Conservation (phyloP, 2,329 filamentous ascomycete species). For the Pyricularia pennisetigena region DNA sequence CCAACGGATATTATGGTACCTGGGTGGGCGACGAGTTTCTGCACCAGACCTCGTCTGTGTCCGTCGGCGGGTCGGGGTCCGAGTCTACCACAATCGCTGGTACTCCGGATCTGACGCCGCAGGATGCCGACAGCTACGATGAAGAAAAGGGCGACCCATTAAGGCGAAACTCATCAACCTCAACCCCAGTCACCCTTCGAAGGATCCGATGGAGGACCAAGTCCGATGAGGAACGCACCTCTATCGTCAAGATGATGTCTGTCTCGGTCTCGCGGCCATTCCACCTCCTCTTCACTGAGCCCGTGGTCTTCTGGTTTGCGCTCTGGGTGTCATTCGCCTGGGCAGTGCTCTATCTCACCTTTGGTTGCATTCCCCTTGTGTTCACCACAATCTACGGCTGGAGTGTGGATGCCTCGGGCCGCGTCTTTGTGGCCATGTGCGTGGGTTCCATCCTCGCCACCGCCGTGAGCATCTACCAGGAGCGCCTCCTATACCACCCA, state of each 20-base stretch:
- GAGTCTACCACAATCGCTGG: neutral
- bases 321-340: slow-evolving; percentile 86
- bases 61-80: neutral
- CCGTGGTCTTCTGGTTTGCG: slow-evolving; percentile 77
- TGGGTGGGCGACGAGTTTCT: slow-evolving; percentile 19
- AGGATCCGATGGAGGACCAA: slow-evolving; percentile 73
- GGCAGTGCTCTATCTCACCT: slow-evolving; percentile 80
- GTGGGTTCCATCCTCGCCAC: slow-evolving; percentile 58
- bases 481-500: slow-evolving; percentile 46
- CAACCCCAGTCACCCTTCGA: slow-evolving; percentile 16
- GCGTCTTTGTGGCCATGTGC: slow-evolving; percentile 65
- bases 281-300: slow-evolving; percentile 64
- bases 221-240: slow-evolving; percentile 65
- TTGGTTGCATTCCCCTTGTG: slow-evolving; percentile 70
- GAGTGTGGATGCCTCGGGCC: slow-evolving; percentile 54
- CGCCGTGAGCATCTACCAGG: slow-evolving; percentile 60
- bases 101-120: neutral
- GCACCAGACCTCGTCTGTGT: neutral
- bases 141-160: neutral
- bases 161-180: neutral
- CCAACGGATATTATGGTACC: slow-evolving; percentile 44
- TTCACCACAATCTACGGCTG: slow-evolving; percentile 62
- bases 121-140: neutral
- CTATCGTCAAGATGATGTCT: slow-evolving; percentile 57
- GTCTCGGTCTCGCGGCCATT: slow-evolving; percentile 73